Conservation (phyloP, 1,284 basidiomycete species). For the Moesziomyces sp. region DNA sequence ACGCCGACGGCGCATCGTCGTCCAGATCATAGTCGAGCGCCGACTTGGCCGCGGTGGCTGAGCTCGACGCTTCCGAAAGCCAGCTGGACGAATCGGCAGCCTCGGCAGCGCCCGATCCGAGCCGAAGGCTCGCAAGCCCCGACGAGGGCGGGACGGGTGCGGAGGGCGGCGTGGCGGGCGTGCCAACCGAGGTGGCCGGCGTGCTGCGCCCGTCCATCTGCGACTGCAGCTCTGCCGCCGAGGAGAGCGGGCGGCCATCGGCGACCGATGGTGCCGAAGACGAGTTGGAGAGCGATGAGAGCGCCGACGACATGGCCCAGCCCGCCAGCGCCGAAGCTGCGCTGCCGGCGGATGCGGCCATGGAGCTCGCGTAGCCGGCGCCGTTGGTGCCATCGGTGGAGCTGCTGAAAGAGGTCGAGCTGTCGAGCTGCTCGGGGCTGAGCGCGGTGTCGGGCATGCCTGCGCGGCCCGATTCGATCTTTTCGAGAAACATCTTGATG, state of each 20-base stretch:
- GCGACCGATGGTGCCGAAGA: constrained; percentile 24
- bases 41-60: constrained; percentile 15
- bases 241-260: constrained; percentile 24
- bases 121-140: constrained; percentile 36
- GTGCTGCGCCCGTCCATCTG: constrained; percentile 43
- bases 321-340: constrained; percentile 60
- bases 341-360: constrained; percentile 57
- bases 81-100: constrained; percentile 7
- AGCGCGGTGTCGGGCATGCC: constrained; percentile 54
- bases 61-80: constrained; percentile 7
- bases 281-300: constrained; percentile 43
- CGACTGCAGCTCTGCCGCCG: constrained; percentile 40
- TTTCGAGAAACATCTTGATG: constrained; percentile 57
- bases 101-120: constrained; percentile 9
- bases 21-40: constrained; percentile 41
- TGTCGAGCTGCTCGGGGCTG: constrained; percentile 37
- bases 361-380: constrained; percentile 28
- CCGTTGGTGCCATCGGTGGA: constrained; percentile 15
- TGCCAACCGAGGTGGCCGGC: constrained; percentile 9
- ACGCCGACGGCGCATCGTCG: constrained; percentile 25
- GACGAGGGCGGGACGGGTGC: constrained; percentile 25
- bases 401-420: constrained; percentile 22
- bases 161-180: constrained; percentile 14
- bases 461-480: constrained; percentile 41
- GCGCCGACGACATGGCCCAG: constrained; percentile 59